Evolutionary conservation across 2,329 filamentous ascomycete species (phyloP), one percentile per base, ranked within the genome.

Genomic region (Neofusicoccum ribis): DNA sequence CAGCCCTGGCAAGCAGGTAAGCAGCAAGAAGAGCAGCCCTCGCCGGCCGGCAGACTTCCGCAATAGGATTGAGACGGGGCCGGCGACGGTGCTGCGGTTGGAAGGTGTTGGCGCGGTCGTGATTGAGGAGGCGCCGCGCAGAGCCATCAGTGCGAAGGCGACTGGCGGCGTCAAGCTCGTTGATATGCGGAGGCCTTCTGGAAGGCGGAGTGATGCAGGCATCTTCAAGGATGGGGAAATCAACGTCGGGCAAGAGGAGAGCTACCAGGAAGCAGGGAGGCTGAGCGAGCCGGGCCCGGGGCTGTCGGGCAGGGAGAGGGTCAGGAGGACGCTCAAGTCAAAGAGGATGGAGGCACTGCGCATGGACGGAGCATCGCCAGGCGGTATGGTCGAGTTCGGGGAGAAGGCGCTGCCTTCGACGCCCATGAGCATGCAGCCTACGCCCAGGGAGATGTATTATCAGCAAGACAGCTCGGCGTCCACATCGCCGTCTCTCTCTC

Each of bases 361-460:
- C 36, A 59, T 41, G 23, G 61, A 37, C 12, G 17, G 41, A n/a
- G 9, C 44, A 11, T 47, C 56, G 31, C 41, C 56, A 2, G 41
- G 23, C 23, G 43, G 41, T 17, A 11, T 41, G 14, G 34, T 39
- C 27, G 59, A 51, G 14, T 64, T 64, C 52, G 17, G n/a, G n/a
- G 63, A 64, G 23, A 59, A 41, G 44, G 36, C 63, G 20, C 52
- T 72, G 14, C 67, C 70, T 15, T 67, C 68, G 23, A 73, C 72
- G 37, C 72, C 75, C 52, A 65, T 59, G 31, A 76, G 72, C 9
- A 70, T 76, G 67, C 36, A 72, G 27, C 66, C 43, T 3, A 78
- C 75, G 23, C 75, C 76, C 5, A 65, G 65, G 51, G 73, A 74
- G 56, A 58, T 74, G 41, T 78, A 77, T 46, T 67, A 66, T 44